A percentile compares a stretch with the other conserved stretches of the same genome.
Conservation (phyloP, 192 early-diverging fungal genomes). For the Chytriomyces confervae region DNA sequence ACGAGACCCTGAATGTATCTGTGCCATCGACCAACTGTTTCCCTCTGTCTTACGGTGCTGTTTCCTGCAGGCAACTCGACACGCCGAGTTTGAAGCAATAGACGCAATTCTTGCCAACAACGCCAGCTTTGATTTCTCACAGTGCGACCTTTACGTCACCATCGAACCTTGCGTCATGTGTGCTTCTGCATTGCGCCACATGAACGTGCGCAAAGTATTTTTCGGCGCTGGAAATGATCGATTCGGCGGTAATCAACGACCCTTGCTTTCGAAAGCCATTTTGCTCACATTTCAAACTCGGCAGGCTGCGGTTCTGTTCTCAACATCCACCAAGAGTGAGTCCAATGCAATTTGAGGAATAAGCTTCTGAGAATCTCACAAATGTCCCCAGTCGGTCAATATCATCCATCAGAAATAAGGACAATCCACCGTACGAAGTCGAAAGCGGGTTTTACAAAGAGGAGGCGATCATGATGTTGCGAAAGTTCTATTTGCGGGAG, state of each 20-base stretch:
- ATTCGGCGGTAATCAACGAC: conserved; percentile 80
- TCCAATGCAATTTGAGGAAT: not conserved
- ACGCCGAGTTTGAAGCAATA: conserved; percentile 95
- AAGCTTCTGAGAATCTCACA: conserved; percentile 9
- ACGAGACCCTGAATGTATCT: conserved; percentile 81
- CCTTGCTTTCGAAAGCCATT: not conserved
- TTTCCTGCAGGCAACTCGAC: conserved; percentile 75
- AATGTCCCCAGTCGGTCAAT: conserved; percentile 15
- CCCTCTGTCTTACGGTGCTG: not conserved
- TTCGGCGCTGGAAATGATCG: conserved; percentile 93
- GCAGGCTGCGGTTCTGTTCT: conserved; percentile 85
- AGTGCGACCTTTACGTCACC: conserved; percentile 87
- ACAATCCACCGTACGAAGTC: conserved; percentile 60
- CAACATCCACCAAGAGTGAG: conserved; percentile 74
- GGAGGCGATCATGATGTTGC: conserved; percentile 84
- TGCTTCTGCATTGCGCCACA: conserved; percentile 83
- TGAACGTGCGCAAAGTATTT: conserved; percentile 82
- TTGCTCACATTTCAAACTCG: not conserved
- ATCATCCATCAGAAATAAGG: not conserved
- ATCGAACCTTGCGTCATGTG: conserved; percentile 99
- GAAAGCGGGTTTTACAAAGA: conserved; percentile 75
- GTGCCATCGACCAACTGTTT: not conserved
- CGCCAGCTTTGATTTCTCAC: conserved; percentile 42
- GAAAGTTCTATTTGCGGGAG: conserved; percentile 92
- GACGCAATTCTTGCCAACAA: conserved; percentile 68